Evolutionary conservation across 169 alveolate genomes (phyloP), one percentile per base, ranked within the genome.

Genomic region (Condylostoma magnum): DNA sequence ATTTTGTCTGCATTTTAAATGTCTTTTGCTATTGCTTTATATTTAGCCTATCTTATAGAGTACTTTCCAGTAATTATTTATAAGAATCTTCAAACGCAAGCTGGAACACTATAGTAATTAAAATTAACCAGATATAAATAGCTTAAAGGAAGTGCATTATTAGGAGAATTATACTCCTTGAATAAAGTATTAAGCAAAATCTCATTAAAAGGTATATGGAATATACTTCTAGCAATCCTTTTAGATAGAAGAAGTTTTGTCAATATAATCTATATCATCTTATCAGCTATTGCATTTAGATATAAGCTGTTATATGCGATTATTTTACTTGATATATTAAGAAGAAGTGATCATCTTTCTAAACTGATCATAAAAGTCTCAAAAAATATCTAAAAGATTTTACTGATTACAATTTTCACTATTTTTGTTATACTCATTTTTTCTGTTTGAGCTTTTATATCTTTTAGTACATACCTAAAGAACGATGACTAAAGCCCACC

Each of bases 381-480:
- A 4, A 25, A 58, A 12, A 86, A 82, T 47, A 44, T 41, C 46
- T 71, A 68, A 0, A 44, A 80, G 31, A 25, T 84, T 6, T 48
- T 80, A 4, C 51, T 70, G 76, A 84, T 86, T 0, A 76, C 75
- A 4, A 27, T 77, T 44, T 63, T 85, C 6, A 87, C 79, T 0
- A n/a, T 85, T 22, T 54, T 81, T 5, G 48, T 85, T 2, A 74
- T 85, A 46, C 81, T 69, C 53, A 67, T 80, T n/a, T 85, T 66
- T 47, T 22, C 48, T 25, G 37, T 66, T 20, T 22, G 43, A 8
- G 58, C 65, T 3, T 66, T 66, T 47, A 1, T 27, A 22, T 63
- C 48, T 69, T 68, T 80, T 44, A 54, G 46, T 20, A 69, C 33
- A n/a, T 60, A 74, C 46, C 52, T 70, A 57, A 60, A 76, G 57